These are phyloP conservation scores for Leccinum fuscescens DNA, from an alignment of 1,284 basidiomycete genomes.

Conservation along the genomic window DNA sequence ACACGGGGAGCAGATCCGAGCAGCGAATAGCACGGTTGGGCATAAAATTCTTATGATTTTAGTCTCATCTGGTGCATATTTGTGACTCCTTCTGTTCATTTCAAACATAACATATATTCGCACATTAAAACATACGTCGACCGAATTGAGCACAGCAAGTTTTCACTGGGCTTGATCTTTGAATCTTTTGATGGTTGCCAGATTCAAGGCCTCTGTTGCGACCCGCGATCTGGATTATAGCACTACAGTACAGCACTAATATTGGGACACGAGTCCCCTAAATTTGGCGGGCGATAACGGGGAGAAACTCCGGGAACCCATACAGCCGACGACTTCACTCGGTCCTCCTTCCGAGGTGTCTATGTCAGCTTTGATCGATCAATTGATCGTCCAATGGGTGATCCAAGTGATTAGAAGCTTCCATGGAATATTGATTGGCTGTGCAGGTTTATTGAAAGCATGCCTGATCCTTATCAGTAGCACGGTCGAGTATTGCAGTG, in stretches of 20 bases:
- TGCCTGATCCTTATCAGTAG: background rate
- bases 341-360: background rate
- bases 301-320: background rate
- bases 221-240: background rate
- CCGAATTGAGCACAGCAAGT: background rate
- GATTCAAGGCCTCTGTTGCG: background rate
- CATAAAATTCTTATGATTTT: no score
- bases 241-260: no score
- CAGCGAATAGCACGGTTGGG: no score
- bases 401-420: background rate
- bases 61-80: no score
- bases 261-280: background rate
- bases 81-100: background rate
- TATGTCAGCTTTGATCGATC: no score
- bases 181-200: background rate
- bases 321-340: background rate
- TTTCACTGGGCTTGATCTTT: background rate
- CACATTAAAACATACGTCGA: background rate
- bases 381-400: background rate
- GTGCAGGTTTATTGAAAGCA: background rate
- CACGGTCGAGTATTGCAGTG: background rate
- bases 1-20: no score
- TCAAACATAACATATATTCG: background rate
- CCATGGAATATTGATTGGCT: background rate
- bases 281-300: background rate